phyloP scores from a whole-genome alignment of 2,329 filamentous ascomycete species.

The Microsporum ferrugineum region DNA sequence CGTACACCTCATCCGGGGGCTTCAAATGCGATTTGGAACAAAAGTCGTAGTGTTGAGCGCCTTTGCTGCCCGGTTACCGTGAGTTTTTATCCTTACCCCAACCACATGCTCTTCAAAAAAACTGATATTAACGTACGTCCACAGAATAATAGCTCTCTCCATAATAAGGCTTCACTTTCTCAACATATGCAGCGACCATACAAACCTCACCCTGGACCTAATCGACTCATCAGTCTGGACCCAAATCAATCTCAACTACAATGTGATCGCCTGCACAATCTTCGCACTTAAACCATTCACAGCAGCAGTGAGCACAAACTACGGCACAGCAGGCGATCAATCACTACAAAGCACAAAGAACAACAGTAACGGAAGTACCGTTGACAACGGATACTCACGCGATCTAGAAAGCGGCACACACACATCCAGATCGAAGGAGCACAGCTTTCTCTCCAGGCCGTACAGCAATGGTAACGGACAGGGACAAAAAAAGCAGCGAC shows the following conservation, averaged over 20 bases:
- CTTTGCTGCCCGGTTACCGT: slow-evolving; percentile 30
- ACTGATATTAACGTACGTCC: slow-evolving; percentile 3
- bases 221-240: slow-evolving; percentile 27
- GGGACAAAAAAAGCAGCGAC: not conserved
- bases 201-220: slow-evolving; percentile 27
- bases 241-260: slow-evolving; percentile 27
- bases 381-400: not conserved
- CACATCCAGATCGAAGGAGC: not conserved
- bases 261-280: slow-evolving; percentile 28
- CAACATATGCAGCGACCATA: slow-evolving; percentile 19
- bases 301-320: slow-evolving; percentile 27
- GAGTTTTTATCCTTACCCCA: slow-evolving; percentile 12
- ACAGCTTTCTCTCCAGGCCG: not conserved
- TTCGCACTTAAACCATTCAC: slow-evolving; percentile 30
- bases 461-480: not conserved
- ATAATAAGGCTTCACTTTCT: slow-evolving; percentile 28
- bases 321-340: slow-evolving; percentile 25
- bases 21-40: slow-evolving; percentile 25
- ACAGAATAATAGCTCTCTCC: slow-evolving; percentile 28
- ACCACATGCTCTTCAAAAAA: no score
- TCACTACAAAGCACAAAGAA: slow-evolving; percentile 16
- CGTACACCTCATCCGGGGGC: slow-evolving; percentile 21
- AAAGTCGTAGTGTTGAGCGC: slow-evolving; percentile 25
- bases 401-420: not conserved
- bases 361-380: not conserved